Percentiles rank a stretch among this genome's conserved stretches.
phyloP scores from a whole-genome alignment of 106 monocot genomes.

The Dioscorea alata region DNA sequence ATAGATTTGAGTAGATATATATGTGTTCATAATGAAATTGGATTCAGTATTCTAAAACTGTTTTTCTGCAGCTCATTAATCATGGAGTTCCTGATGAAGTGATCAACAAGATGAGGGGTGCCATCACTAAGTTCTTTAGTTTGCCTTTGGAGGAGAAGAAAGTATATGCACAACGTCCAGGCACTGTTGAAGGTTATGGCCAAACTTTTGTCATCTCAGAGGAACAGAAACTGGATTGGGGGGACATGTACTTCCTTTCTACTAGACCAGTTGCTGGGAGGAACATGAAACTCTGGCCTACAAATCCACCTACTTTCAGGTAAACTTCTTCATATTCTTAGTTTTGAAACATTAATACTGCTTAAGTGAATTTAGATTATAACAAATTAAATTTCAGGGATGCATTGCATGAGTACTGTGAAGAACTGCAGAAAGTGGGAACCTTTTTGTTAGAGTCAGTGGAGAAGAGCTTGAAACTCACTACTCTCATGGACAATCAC shows the following conservation, averaged over 20 bases:
- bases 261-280: slow-evolving; percentile 10
- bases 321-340: background rate
- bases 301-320: slow-evolving; percentile 35
- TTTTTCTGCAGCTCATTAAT: slow-evolving; percentile 18
- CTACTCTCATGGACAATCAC: background rate
- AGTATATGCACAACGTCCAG: slow-evolving; percentile 7
- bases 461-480: slow-evolving; percentile 26
- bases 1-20: no score
- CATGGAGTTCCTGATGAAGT: slow-evolving; percentile 19
- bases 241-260: slow-evolving; percentile 13
- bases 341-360: no score
- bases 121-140: slow-evolving; percentile 18
- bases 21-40: no score
- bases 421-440: slow-evolving; percentile 6
- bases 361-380: no score
- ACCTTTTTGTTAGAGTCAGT: slow-evolving; percentile 9
- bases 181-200: slow-evolving; percentile 28
- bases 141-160: slow-evolving; percentile 28
- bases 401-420: slow-evolving; percentile 27
- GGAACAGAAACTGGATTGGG: slow-evolving; percentile 40
- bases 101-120: slow-evolving; percentile 11
- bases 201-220: slow-evolving; percentile 32
- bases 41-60: no score
- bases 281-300: slow-evolving; percentile 31
- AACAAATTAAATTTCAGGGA: slow-evolving; percentile 10